Conservation (phyloP, 2,329 filamentous ascomycete genomes). For the Hypoxylon sp. region DNA sequence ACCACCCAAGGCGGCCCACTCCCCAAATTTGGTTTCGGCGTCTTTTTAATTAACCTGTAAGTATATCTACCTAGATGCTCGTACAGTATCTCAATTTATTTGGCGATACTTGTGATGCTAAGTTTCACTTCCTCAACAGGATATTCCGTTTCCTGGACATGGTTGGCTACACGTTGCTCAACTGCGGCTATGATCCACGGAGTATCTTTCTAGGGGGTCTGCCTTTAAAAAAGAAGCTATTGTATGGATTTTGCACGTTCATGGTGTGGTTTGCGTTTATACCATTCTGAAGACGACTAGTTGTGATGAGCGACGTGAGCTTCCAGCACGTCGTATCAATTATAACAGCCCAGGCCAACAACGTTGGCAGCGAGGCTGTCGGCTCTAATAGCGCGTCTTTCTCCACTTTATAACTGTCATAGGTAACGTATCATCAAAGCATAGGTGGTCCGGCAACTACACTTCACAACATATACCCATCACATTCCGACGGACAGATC, state of each 20-base stretch:
- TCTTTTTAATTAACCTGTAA: constrained; percentile 54
- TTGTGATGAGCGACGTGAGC: constrained; percentile 31
- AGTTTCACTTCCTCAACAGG: constrained; percentile 38
- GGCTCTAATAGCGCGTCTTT: constrained; percentile 19
- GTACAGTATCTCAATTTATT: background rate
- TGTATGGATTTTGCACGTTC: constrained; percentile 52
- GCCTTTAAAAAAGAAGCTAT: constrained; percentile 44
- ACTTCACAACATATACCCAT: background rate
- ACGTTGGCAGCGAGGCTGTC: constrained; percentile 22
- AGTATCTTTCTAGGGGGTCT: constrained; percentile 50
- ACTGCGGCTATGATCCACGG: constrained; percentile 53
- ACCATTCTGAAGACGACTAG: constrained; percentile 48
- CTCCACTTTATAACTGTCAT: constrained; percentile 10
- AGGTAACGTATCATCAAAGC: constrained; percentile 5
- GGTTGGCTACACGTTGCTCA: constrained; percentile 51
- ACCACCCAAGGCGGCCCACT: constrained; percentile 45
- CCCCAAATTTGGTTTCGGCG: constrained; percentile 52
- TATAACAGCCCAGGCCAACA: constrained; percentile 19
- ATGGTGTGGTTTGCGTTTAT: constrained; percentile 55
- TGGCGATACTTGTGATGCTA: constrained; percentile 9
- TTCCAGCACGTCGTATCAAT: constrained; percentile 24
- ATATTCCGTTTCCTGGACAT: constrained; percentile 53
- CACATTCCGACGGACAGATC: background rate
- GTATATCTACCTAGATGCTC: constrained; percentile 19
- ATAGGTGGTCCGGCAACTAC: constrained; percentile 13